These are phyloP conservation scores for Phaeoacremonium minimum DNA, from an alignment of 2,329 filamentous ascomycete species.

Conservation along the genomic window DNA sequence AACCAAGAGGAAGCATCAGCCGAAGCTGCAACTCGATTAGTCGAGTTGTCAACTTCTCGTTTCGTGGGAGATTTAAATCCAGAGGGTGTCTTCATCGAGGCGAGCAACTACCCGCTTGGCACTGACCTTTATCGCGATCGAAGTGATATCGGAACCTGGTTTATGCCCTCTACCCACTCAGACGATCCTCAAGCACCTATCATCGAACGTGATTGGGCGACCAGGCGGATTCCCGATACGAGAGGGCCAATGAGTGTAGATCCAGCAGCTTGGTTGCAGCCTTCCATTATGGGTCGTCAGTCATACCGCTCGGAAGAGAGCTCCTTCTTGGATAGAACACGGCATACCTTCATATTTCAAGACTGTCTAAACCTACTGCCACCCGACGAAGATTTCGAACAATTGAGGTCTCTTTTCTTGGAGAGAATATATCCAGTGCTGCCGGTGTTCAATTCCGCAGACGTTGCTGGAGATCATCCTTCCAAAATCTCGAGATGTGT, in stretches of 20 bases:
- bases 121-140: conserved; percentile 2
- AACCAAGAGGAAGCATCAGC: conserved; percentile 14
- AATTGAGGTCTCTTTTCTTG: conserved; percentile 40
- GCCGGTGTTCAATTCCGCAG: conserved; percentile 39
- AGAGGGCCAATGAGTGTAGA: too few relatives aligned
- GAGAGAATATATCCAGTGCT: conserved; percentile 52
- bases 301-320: neutral
- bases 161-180: conserved; percentile 30
- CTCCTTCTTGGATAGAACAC: conserved; percentile 10
- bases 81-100: conserved; percentile 23
- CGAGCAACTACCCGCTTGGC: conserved; percentile 4
- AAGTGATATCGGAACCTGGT: conserved; percentile 8
- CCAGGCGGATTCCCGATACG: too few relatives aligned
- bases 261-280: neutral
- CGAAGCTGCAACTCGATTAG: conserved; percentile 18
- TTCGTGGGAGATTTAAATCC: conserved; percentile 22
- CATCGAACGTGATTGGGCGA: neutral
- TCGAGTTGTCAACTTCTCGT: conserved; percentile 28
- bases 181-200: neutral
- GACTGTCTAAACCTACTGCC: conserved; percentile 30
- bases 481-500: conserved; percentile 32
- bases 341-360: conserved; percentile 19
- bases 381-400: conserved; percentile 37
- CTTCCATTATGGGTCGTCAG: neutral
- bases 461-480: conserved; percentile 22